phyloP scores from a whole-genome alignment of 2,329 filamentous ascomycete genomes.

The Talaromyces sp. region DNA sequence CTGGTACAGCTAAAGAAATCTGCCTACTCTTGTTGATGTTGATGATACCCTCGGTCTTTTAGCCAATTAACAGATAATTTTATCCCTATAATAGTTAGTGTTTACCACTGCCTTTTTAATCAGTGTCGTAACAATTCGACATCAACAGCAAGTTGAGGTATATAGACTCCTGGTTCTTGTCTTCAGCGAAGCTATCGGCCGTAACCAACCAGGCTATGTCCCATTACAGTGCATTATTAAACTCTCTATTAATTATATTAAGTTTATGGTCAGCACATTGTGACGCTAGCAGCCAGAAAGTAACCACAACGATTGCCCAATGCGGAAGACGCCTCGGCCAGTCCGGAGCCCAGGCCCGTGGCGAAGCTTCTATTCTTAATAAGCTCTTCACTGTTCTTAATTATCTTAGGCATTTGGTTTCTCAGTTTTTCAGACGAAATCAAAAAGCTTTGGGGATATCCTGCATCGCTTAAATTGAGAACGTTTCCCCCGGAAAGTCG shows the following conservation, averaged over 20 bases:
- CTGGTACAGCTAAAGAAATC: conserved; percentile 56
- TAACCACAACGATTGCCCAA: background rate
- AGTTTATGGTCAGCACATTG: background rate
- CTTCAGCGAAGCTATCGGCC: background rate
- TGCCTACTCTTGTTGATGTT: background rate
- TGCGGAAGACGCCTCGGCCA: background rate
- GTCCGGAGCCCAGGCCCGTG: background rate
- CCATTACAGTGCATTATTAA: background rate
- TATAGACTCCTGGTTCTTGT: background rate
- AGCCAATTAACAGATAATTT: background rate
- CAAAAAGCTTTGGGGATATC: background rate
- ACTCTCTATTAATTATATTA: background rate
- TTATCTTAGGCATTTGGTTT: background rate
- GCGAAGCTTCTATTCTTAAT: background rate
- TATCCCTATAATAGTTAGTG: no score
- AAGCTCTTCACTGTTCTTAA: background rate
- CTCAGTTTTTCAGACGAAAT: background rate
- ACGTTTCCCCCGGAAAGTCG: background rate
- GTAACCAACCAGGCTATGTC: background rate
- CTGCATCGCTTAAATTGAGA: background rate
- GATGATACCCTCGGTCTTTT: background rate
- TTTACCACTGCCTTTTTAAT: background rate
- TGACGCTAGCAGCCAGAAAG: background rate
- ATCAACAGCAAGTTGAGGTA: background rate
- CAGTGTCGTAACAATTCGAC: background rate